Base-by-base conservation (phyloP, 257 asterid genomes). In the Echites panduratus region DNA sequence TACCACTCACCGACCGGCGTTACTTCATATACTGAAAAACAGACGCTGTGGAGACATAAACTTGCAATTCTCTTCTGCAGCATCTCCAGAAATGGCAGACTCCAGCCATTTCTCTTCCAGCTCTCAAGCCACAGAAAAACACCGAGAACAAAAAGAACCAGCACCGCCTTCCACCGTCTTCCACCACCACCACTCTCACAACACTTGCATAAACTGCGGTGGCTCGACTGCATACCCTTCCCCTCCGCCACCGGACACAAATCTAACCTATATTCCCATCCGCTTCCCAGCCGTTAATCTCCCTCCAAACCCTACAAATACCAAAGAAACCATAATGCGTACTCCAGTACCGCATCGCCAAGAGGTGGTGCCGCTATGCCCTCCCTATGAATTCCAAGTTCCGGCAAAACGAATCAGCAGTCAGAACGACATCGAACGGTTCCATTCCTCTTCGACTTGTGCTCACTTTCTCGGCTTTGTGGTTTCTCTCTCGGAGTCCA, bases 261-360 rank as follows among this genome's bases (percentile, higher is more conserved):
- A 81, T 75, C 96, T 89, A 11, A 66, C 85, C 58, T 92, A 92
- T 90, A 89, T 92, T 79, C 98, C 98, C 48, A 92, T 92, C 84
- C 96, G 94, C 29, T 76, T 84, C 66, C 98, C 98, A 41, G 94
- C 98, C 80, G 90, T 90, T 26, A 89, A 88, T 76, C 95, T 92
- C 71, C 92, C 95, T 19, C 62, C 83, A 0, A 74, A 85, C 6
- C 96, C 94, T 48, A 74, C 92, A 71, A 89, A 87, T 86, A 79
- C 86, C 71, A 82, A 86, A 52, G 97, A 92, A 79, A 75, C 82
- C 77, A 92, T 92, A 72, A 86, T 92, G 27, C 97, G 92, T 44
- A 90, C 98, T n/a, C 97, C 98, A 40, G 95, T 89, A 43, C 98
- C 98, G 40, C 93, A 87, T 12, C 66, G 97, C 43, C 89, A 89